Evolutionary conservation across 805 yeast species (phyloP).

Genomic region (Ogataea saltuana): DNA sequence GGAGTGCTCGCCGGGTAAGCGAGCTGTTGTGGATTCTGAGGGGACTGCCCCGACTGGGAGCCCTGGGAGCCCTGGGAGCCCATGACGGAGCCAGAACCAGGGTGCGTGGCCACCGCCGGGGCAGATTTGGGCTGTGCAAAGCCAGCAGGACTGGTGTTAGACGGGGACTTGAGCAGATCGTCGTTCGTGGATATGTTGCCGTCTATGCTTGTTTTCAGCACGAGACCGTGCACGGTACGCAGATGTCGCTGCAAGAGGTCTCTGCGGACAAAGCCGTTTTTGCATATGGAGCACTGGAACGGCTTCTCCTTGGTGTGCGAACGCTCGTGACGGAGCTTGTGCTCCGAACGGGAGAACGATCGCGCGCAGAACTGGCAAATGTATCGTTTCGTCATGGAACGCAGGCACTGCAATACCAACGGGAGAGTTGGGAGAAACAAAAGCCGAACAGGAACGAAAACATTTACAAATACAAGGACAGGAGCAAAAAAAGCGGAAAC

Average conservation of each 20-base stretch:
- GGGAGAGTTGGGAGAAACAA: background rate
- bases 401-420: conserved; percentile 1
- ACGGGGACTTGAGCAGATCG: conserved; percentile 19
- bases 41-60: background rate
- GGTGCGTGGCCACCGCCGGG: too few species aligned
- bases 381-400: conserved; percentile 59
- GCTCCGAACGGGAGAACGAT: conserved; percentile 78
- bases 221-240: conserved; percentile 66
- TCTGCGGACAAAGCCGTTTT: conserved; percentile 72
- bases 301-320: conserved; percentile 83
- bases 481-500: too few species aligned
- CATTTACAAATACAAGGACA: too few species aligned
- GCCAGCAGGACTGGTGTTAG: background rate
- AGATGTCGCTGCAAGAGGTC: conserved; percentile 77
- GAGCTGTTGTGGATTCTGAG: background rate
- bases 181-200: conserved; percentile 29
- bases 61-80: background rate
- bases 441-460: conserved; percentile 1
- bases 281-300: conserved; percentile 69
- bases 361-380: conserved; percentile 79
- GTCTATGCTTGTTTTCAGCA: conserved; percentile 30
- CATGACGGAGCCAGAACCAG: background rate
- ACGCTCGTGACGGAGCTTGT: conserved; percentile 74
- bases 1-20: background rate
- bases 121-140: background rate